Base-by-base conservation (phyloP, 441 rosid species). In the Mallotus repandus region DNA sequence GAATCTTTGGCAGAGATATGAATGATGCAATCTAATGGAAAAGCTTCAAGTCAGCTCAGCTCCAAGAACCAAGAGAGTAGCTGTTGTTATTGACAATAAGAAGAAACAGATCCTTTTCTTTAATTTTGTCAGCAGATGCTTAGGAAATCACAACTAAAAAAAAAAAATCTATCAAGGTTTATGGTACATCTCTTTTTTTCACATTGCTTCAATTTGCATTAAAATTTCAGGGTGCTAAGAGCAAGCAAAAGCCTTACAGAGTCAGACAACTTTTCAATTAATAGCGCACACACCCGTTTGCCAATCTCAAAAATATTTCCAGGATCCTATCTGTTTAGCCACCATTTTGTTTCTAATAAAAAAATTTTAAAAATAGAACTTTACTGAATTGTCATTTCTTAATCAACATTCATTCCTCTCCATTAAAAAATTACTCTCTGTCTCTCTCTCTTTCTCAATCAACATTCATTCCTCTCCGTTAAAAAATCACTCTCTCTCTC, bases 1-100 rank as follows among this genome's bases (percentile, higher is more conserved):
- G 63, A 73, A 73, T 73, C 71, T 65, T 53, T 70, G 76, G 50
- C 57, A 57, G 73, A 75, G 69, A 75, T 53, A 53, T 60, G 78
- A 38, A 61, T 68, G 61, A 53, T 60, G 53, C 43, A 54, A 54
- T 9, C 41, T 62, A 62, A 48, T 52, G 14, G 50, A 60, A 61
- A 3, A 12, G 7, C 32, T 29, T 29, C 3, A 29, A 29, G 3
- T 29, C 32, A 1, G 32, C 32, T 29, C 32, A 29, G 32, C 32
- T 29, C 32, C 32, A 2, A 29, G 32, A 29, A 38, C 41, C 41
- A 38, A 6, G 41, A 41, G 50, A 1, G 9, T 53, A 64, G 68
- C 35, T 21, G 35, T 21, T 14, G 11, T 22, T 14, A 25, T 49
- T 25, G 43, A 49, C 41, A 50, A 10, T 29, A 56, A 18, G 68